Percentiles rank a stretch among this genome's conserved stretches.
Evolutionary conservation across 164 flowering plant species (phyloP).

Genomic region (Nelumbo lutea): DNA sequence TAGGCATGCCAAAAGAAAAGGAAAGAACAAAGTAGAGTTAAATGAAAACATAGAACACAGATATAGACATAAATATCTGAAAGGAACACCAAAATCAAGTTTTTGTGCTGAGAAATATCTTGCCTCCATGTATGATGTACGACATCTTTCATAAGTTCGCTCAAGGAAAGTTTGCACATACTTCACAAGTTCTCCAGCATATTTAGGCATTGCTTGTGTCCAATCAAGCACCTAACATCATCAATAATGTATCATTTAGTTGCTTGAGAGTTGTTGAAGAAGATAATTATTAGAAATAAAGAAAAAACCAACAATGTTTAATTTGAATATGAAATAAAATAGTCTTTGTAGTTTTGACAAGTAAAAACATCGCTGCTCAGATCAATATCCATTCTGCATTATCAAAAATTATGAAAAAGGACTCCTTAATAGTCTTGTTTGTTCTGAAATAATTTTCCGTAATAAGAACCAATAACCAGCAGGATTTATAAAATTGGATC

Average conservation of each 20-base stretch:
- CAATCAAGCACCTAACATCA: constrained; percentile 80
- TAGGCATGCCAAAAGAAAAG: no score
- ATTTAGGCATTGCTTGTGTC: constrained; percentile 99
- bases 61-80: no score
- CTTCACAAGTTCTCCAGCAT: constrained; percentile 83
- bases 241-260: not conserved
- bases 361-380: not conserved
- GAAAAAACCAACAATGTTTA: no score
- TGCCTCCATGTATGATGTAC: constrained; percentile 98
- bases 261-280: not conserved
- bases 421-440: not conserved
- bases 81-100: no score
- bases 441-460: no score
- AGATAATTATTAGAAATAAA: no score
- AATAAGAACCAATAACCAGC: no score
- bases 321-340: no score
- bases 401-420: not conserved
- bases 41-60: no score
- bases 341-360: no score
- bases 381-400: not conserved
- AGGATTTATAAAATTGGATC: no score
- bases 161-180: constrained; percentile 96
- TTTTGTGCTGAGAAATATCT: constrained; percentile 10
- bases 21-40: no score
- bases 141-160: constrained; percentile 94